A percentile compares a stretch with the other conserved stretches of the same genome.
phyloP scores from a whole-genome alignment of 1,284 basidiomycete species.

The Neonothopanus nambi region DNA sequence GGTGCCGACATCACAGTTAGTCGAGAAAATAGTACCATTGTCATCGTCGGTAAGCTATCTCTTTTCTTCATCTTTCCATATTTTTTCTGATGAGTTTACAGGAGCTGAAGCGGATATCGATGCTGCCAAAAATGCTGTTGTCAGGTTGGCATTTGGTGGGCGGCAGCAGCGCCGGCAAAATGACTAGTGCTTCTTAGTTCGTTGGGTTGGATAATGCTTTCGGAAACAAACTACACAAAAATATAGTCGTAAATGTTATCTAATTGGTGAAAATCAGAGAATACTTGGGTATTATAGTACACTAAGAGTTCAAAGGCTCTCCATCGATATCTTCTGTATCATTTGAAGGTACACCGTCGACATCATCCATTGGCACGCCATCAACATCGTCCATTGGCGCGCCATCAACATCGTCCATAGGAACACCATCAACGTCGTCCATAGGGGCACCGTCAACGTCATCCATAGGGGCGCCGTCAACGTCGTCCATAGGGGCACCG shows the following conservation, averaged over 20 bases:
- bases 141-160: conserved; percentile 58
- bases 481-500: conserved; percentile 35
- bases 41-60: conserved; percentile 70
- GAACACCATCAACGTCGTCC: conserved; percentile 54
- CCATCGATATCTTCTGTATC: conserved; percentile 47
- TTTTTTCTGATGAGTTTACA: conserved; percentile 26
- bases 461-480: conserved; percentile 46
- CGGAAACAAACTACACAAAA: no score
- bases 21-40: conserved; percentile 81
- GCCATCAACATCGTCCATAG: conserved; percentile 39
- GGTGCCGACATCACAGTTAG: conserved; percentile 80
- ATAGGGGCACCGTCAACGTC: conserved; percentile 35
- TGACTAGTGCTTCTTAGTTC: not conserved
- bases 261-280: no score
- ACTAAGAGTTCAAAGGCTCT: conserved; percentile 28
- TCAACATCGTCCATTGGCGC: conserved; percentile 43
- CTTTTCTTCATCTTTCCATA: not conserved
- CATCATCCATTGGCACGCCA: conserved; percentile 34
- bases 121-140: conserved; percentile 80
- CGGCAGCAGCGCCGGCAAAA: conserved; percentile 50
- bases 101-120: conserved; percentile 71
- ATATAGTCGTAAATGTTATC: no score
- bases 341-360: conserved; percentile 41
- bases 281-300: not conserved
- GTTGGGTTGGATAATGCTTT: no score